Conservation (phyloP, 495 filamentous ascomycete species). For the Penicillium coprophilum region DNA sequence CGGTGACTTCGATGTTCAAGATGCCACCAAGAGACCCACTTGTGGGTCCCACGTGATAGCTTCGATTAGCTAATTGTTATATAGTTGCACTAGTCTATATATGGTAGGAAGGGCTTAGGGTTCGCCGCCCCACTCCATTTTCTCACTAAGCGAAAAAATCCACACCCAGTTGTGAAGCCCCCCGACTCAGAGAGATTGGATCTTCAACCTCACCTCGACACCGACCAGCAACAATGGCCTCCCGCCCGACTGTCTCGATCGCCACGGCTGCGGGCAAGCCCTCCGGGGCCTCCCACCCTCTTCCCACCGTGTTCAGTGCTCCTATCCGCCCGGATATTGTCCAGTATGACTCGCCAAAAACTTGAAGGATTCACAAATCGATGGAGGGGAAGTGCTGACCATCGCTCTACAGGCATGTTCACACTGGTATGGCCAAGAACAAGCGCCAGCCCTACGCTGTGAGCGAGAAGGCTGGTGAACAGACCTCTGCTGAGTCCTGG, state of each 20-base stretch:
- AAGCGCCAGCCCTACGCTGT: constrained; percentile 99
- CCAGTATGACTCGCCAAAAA: constrained; percentile 58
- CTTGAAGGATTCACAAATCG: constrained; percentile 14
- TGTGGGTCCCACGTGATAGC: constrained; percentile 4
- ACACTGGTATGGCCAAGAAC: constrained; percentile 99
- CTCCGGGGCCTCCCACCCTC: constrained; percentile 79
- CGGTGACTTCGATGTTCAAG: not conserved
- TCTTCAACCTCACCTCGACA: constrained; percentile 51
- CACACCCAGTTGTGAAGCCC: constrained; percentile 30
- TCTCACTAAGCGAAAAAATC: constrained; percentile 52
- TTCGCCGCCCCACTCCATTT: constrained; percentile 24
- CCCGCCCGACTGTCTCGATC: constrained; percentile 92
- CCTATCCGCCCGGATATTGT: constrained; percentile 99
- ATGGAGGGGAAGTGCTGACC: constrained; percentile 39
- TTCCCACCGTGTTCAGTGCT: constrained; percentile 90
- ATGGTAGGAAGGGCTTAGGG: constrained; percentile 42
- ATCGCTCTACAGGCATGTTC: constrained; percentile 62
- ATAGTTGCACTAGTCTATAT: constrained; percentile 16
- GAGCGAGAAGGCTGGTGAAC: constrained; percentile 99
- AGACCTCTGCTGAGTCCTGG: constrained; percentile 99
- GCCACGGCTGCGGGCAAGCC: constrained; percentile 88
- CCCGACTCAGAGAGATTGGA: constrained; percentile 34
- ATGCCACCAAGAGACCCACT: not conserved
- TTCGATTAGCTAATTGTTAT: constrained; percentile 2
- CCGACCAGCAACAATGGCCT: constrained; percentile 73